Base-by-base conservation (phyloP, 2,329 filamentous ascomycete species). In the Alternaria alternata region DNA sequence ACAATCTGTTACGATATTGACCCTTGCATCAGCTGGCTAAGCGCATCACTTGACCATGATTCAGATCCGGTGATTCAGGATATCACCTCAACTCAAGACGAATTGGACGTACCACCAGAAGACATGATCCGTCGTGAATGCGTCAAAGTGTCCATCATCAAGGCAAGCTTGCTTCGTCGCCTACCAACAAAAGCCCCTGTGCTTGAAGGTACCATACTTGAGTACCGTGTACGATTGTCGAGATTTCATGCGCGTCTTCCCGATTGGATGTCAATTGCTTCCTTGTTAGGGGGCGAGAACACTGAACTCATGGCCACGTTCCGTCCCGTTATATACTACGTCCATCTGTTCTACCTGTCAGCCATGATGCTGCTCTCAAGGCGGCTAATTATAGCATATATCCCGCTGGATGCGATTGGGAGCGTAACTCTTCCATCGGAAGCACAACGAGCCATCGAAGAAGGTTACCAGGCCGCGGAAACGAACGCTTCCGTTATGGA, bases 261-360 rank as follows among this genome's bases (percentile, higher is more conserved):
- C 1, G 34, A 58, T 9, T 69, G 61, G 55, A 69, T 70, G 64
- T 59, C 46, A 20, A 22, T 66, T 28, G 36, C 20, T 9, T 49
- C 58, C 3, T n/a, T 60, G 11, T 32, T 62, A 11, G 42, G 42
- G 1, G 38, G 47, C 18, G 46, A 51, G 5, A 22, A 38, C 7
- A 36, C 18, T 5, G n/a, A 34, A 14, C 34, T 55, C 9, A 53
- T 32, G 30, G 34, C 28, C 3, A 51, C 53, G 1, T 52, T 58
- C 6, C 59, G 63, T 2, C 52, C 56, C 6, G 52, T 58, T 5
- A 65, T 68, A 6, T 64, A 66, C 43, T 66, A 69, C 20, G 55
- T 67, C 12, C 68, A 71, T 46, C 54, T 68, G 7, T 68, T 71
- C 48, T 69, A 67, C n/a, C 56, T 69, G 16, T 67, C 65, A n/a